phyloP scores from a whole-genome alignment of 768 basidiomycete genomes.

The Mycena metata region DNA sequence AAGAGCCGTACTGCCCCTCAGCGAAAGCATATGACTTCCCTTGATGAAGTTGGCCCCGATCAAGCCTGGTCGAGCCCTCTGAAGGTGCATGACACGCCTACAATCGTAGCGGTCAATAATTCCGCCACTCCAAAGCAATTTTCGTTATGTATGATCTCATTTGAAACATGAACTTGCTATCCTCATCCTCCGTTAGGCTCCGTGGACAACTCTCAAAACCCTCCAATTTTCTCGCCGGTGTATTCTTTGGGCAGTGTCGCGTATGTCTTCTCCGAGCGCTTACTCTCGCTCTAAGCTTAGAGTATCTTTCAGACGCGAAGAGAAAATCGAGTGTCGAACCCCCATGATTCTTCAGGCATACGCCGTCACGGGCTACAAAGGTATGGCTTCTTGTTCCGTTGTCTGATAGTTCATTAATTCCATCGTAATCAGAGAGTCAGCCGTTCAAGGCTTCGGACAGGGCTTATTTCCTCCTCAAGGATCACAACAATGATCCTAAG shows the following conservation, averaged over 20 bases:
- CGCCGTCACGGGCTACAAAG: conserved; percentile 5
- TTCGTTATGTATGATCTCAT: not conserved
- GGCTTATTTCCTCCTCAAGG: conserved; percentile 1
- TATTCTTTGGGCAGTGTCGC: not conserved
- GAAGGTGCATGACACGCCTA: not conserved
- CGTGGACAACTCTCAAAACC: not conserved
- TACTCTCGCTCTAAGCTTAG: not conserved
- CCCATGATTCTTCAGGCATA: conserved; percentile 11
- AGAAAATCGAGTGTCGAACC: not conserved
- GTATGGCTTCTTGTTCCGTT: not conserved
- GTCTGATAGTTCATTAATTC: not conserved
- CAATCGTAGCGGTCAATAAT: not conserved
- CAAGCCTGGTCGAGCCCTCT: conserved; percentile 1
- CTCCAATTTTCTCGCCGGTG: conserved; percentile 1
- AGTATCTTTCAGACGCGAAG: not conserved
- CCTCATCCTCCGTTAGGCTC: conserved; percentile 10
- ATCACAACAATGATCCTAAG: conserved; percentile 7
- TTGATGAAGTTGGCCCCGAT: not conserved
- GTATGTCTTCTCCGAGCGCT: not conserved
- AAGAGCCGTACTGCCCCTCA: not conserved
- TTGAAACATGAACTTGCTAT: not conserved
- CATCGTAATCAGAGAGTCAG: not conserved
- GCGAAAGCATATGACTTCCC: conserved; percentile 11
- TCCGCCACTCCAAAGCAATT: not conserved
- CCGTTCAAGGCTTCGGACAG: conserved; percentile 4